Base-by-base conservation (phyloP, 345 rosid species). In the Kernera saxatilis region DNA sequence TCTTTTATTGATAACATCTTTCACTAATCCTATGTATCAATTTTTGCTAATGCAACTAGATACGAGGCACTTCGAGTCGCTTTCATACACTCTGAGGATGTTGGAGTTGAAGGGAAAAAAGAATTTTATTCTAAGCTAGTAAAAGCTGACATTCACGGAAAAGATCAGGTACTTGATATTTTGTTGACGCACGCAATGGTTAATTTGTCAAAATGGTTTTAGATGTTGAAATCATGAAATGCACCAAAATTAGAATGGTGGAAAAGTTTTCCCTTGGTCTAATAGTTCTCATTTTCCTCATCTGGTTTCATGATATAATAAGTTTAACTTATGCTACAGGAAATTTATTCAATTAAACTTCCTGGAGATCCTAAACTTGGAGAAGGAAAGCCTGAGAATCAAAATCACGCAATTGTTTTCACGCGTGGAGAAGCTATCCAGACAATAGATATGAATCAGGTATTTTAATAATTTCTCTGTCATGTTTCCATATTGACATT, bases 381-480 rank as follows among this genome's bases (percentile, higher is more conserved):
- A 48, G 98, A 93, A 82, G 98, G 98, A 74, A 93, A 93, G 79
- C 98, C 98, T 61, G 98, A 93, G 78, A 93, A 93, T 78, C 98
- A 93, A 83, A 93, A 93, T 68, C 98, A 93, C 82, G 96, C 98
- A 8, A 86, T 93, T 17, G 60, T 93, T 64, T 93, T 93, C 79
- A 93, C 98, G 41, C 97, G 98, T 5, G 98, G 98, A 45, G 91
- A 93, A 79, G 98, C 98, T 77, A 84, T 93, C 73, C 98, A 93
- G 77, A 91, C 98, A 45, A 93, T 93, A 67, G 98, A 93, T 84
- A 93, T 93, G 98, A 93, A 93, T 78, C 98, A 93, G 98, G 98
- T 93, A n/a, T 55, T 54, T 55, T 43, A 56, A 26, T 75, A 25
- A 56, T 15, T 49, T 60, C 30, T 44, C 60, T 62, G 36, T 53